Percentiles rank a stretch among this genome's conserved stretches.
phyloP scores from a whole-genome alignment of 148 eudicot genomes.

The Cornus controversa region DNA sequence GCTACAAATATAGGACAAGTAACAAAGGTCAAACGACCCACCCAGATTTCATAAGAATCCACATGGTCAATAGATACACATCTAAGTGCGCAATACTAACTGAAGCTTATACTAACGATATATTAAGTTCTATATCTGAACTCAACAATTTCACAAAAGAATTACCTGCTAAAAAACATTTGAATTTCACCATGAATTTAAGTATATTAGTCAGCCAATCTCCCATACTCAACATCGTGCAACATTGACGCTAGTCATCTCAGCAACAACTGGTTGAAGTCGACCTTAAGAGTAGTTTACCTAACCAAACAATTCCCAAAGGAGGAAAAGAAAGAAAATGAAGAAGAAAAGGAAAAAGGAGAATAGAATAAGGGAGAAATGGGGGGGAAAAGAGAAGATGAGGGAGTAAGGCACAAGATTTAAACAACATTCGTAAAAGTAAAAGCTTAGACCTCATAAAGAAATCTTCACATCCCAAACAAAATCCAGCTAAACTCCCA shows the following conservation, averaged over 20 bases:
- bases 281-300: constrained; percentile 40
- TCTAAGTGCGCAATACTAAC: not conserved
- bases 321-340: constrained; percentile 18
- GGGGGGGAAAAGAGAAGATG: constrained; percentile 13
- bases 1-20: not conserved
- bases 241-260: constrained; percentile 36
- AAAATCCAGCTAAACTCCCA: constrained; percentile 11
- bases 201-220: constrained; percentile 24
- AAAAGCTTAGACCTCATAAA: constrained; percentile 15
- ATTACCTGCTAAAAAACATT: constrained; percentile 46
- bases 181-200: constrained; percentile 21
- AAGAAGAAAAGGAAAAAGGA: constrained; percentile 2
- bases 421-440: constrained; percentile 7
- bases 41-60: not conserved
- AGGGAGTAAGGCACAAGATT: constrained; percentile 19
- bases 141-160: not conserved
- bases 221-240: constrained; percentile 25
- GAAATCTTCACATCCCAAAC: constrained; percentile 2
- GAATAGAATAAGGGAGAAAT: constrained; percentile 6
- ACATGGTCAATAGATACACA: not conserved
- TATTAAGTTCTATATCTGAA: not conserved
- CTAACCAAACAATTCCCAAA: constrained; percentile 37
- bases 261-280: constrained; percentile 40
- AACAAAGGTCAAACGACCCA: not conserved
- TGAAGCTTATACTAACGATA: not conserved